phyloP scores from a whole-genome alignment of 305 asterid species.

The Fraxinus albicans region DNA sequence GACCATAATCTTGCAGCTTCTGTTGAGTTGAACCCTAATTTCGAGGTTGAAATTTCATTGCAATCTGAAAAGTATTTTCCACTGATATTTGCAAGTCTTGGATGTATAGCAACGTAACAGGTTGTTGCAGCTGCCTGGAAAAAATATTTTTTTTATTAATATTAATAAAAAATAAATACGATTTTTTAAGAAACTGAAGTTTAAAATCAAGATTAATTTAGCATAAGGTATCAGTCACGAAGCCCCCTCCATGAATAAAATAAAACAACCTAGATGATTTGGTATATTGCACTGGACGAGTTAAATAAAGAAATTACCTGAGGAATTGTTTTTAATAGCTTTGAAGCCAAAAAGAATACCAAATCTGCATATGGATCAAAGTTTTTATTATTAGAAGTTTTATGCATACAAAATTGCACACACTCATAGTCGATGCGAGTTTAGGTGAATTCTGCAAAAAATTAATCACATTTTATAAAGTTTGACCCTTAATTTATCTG shows the following conservation, averaged over 20 bases:
- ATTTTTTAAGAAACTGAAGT: neutral
- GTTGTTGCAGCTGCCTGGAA: conserved; percentile 1
- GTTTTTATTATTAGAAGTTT: neutral
- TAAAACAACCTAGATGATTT: neutral
- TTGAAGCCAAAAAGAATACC: conserved; percentile 1
- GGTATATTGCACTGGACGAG: neutral
- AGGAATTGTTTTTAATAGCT: neutral
- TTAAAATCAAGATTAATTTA: neutral
- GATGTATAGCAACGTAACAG: neutral
- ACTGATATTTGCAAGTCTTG: neutral
- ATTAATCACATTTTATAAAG: neutral
- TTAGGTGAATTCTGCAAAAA: neutral
- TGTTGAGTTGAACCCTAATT: neutral
- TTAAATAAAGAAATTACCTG: conserved; percentile 3
- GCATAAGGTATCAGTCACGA: neutral
- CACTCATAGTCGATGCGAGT: neutral
- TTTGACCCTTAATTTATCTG: neutral
- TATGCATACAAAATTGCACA: neutral
- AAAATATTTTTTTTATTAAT: neutral
- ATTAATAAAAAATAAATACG: neutral
- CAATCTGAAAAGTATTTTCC: conserved; percentile 9
- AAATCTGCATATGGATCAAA: neutral
- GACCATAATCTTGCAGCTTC: conserved; percentile 2
- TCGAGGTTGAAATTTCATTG: neutral
- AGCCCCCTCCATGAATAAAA: neutral